Conservation (phyloP, 306 rosid genomes). For the Vigna reflexopilosa region DNA sequence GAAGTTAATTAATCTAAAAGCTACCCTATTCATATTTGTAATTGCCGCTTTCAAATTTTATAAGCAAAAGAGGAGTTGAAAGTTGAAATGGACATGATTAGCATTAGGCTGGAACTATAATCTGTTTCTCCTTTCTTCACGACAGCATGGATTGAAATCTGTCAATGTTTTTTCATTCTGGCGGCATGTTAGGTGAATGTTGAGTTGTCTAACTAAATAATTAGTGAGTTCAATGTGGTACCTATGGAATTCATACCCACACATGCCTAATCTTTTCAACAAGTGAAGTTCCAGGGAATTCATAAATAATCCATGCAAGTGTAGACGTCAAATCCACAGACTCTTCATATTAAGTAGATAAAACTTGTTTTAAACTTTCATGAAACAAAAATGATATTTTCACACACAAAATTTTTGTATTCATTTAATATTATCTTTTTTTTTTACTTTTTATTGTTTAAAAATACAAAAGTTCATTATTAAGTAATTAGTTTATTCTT, state of each 20-base stretch:
- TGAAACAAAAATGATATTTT: no score
- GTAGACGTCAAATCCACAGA: no score
- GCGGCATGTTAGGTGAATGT: neutral
- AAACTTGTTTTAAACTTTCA: no score
- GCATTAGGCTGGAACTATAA: constrained; percentile 2
- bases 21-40: neutral
- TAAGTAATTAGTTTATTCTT: no score
- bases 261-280: constrained; percentile 2
- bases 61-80: neutral
- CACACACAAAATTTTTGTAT: no score
- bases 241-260: neutral
- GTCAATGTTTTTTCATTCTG: neutral
- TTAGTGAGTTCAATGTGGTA: constrained; percentile 1
- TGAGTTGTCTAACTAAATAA: neutral
- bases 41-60: neutral
- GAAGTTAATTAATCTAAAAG: neutral
- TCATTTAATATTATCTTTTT: no score
- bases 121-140: neutral
- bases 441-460: no score
- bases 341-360: no score
- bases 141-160: neutral
- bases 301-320: neutral
- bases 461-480: no score
- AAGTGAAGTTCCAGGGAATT: neutral
- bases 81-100: neutral